Evolutionary conservation across 495 filamentous ascomycete genomes (phyloP), one percentile per base, ranked within the genome.

Genomic region (Lepraria neglecta): DNA sequence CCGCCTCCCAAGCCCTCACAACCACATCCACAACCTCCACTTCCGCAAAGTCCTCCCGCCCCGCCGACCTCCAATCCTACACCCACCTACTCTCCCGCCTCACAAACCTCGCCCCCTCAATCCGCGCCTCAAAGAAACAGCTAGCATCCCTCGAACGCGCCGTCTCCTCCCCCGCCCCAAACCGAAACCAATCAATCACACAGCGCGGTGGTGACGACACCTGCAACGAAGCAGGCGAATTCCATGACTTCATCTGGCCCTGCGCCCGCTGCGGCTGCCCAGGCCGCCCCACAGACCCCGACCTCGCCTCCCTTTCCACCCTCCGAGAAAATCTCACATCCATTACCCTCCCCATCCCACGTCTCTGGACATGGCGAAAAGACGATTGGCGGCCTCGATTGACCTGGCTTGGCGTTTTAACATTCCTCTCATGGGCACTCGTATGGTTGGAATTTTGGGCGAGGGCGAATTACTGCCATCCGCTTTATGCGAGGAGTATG

Each of bases 91-190:
- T 84, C n/a, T 74, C 78, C 40, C 76, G 80, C 53, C 78, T 91
- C 75, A 80, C 78, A 58, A 76, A 79, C 61, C 78, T 87, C 24
- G 75, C 79, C 38, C 74, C 80, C 3, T 83, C 83, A 60, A 88
- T 91, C 62, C 78, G 79, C 2, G 82, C 84, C 27, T 82, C 88
- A 24, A 85, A 84, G 62, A 77, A 80, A 54, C 86, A 85, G 3
- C 82, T 91, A 40, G 78, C 83, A 64, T 76, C 80, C 17, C 73
- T 90, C n/a, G 86, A 88, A 72, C 74, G 80, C 38, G 77, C 82
- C 58, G 74, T 89, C 35, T 76, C 74, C 33, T 72, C 76, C 2
- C 72, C 79, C 21, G 27, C 5, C 14, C 15, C 4, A 10, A 58
- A 59, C 45, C 51, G 47, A 38, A 60, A 64, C 45, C 59, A 27